Percentiles rank a stretch among this genome's conserved stretches.
Evolutionary conservation across 345 rosid species (phyloP).

Genomic region (Garcia nutans): DNA sequence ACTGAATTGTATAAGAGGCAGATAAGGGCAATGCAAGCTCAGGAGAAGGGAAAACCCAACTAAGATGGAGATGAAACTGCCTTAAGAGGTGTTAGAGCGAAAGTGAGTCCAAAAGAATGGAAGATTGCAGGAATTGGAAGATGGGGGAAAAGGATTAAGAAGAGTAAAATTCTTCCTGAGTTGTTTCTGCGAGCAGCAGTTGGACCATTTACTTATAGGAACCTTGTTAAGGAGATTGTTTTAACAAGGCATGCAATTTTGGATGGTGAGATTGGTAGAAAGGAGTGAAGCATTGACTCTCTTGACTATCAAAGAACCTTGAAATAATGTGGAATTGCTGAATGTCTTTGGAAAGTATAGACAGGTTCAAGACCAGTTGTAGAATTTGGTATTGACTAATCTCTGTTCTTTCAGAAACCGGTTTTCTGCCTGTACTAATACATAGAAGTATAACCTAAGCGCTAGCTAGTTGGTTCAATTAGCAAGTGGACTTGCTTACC

Average conservation of each 20-base stretch:
- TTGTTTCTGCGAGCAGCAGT: slow-evolving; percentile 79
- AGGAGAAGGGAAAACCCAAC: slow-evolving; percentile 18
- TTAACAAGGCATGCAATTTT: slow-evolving; percentile 88
- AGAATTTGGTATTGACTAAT: no score
- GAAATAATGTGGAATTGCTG: no score
- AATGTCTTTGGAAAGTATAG: no score
- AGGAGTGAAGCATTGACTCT: slow-evolving; percentile 26
- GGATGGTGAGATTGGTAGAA: slow-evolving; percentile 77
- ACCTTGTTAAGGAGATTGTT: slow-evolving; percentile 94
- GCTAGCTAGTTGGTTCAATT: no score
- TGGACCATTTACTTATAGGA: slow-evolving; percentile 82
- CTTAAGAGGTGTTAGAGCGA: slow-evolving; percentile 65
- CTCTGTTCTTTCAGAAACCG: no score
- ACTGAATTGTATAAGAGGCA: slow-evolving; percentile 52
- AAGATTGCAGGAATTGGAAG: slow-evolving; percentile 64
- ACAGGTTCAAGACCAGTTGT: no score
- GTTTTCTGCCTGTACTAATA: no score
- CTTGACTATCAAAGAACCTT: no score
- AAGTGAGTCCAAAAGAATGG: slow-evolving; percentile 82
- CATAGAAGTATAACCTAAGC: no score
- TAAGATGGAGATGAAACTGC: slow-evolving; percentile 66
- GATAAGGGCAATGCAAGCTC: slow-evolving; percentile 40
- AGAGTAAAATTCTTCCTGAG: slow-evolving; percentile 80
- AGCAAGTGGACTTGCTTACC: no score
- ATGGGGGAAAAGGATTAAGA: slow-evolving; percentile 73